Base-by-base conservation (phyloP, 306 rosid genomes). In the Aeschynomene evenia region DNA sequence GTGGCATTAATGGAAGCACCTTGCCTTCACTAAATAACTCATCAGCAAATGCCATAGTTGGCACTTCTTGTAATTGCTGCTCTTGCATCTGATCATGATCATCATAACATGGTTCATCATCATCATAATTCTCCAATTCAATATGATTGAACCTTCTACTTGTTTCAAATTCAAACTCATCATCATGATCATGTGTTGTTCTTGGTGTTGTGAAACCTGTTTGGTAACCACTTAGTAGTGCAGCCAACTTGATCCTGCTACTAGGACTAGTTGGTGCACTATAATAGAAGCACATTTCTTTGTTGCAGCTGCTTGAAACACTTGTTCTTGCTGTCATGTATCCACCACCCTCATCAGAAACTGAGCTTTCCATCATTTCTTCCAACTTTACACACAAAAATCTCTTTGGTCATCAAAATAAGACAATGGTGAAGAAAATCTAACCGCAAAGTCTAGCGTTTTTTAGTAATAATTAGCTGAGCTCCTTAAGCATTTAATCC, bases 211-310 rank as follows among this genome's bases (percentile, higher is more conserved):
- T 53, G 9, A 78, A 78, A 26, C 50, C 77, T 9, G 88, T 71
- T 29, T 49, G 82, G 73, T 19, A 77, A 62, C 80, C 84, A 45
- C 19, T 22, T 0, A 10, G 57, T 0, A 10, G 57, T 65, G 72
- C 36, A 55, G 39, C 64, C 39, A 68, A 16, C 2, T 55, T 53
- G 15, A 64, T 68, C 45, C 29, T 46, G 54, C 46, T 74, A 55
- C 42, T 74, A 71, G 93, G 96, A 88, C 98, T 92, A 18, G 83
- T 79, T 71, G 96, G 96, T 39, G 72, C 89, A 66, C 98, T 93
- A 43, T 75, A 77, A 84, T 81, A 90, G 50, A 83, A 90, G 50
- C 52, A 66, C 75, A 83, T 75, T 31, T 74, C 81, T 65, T 49
- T 22, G 84, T 53, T 83, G 65, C 64, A 71, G 37, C 68, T 61